Percentiles rank a stretch among this genome's conserved stretches.
These are phyloP conservation scores for Begonia peltatifolia DNA, from an alignment of 306 rosid genomes.

Conservation along the genomic window DNA sequence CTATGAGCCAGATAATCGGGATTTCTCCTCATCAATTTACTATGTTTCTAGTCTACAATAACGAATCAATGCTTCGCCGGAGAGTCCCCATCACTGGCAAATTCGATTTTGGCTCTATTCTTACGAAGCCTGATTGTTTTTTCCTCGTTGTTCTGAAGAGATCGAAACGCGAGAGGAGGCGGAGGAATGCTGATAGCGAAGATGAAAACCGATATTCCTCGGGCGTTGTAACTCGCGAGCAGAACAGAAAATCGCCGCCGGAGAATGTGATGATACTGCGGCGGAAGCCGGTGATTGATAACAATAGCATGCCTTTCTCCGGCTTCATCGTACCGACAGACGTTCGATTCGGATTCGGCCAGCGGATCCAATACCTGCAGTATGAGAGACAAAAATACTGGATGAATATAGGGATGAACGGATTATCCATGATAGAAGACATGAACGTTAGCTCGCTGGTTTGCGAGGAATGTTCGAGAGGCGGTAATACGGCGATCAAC, in stretches of 20 bases:
- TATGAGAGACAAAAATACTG: conserved; percentile 23
- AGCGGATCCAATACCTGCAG: conserved; percentile 21
- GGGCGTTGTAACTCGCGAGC: conserved; percentile 3
- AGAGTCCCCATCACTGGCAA: conserved; percentile 37
- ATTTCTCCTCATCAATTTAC: conserved; percentile 40
- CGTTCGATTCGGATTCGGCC: conserved; percentile 23
- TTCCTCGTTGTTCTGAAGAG: conserved; percentile 45
- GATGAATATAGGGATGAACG: conserved; percentile 17
- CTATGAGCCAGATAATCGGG: conserved; percentile 37
- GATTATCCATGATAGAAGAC: not conserved
- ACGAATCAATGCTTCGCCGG: conserved; percentile 10
- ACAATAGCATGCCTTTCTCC: not conserved
- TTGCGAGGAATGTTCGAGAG: conserved; percentile 38
- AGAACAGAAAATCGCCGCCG: conserved; percentile 14
- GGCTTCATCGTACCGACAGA: conserved; percentile 9
- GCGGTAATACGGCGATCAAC: conserved; percentile 15
- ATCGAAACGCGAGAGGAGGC: conserved; percentile 28
- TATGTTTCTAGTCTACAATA: conserved; percentile 18
- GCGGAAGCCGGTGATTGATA: conserved; percentile 15
- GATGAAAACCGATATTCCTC: not conserved
- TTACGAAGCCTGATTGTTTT: conserved; percentile 22
- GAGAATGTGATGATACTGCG: conserved; percentile 35
- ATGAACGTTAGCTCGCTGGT: not conserved
- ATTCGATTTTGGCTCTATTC: conserved; percentile 29
- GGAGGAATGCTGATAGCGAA: conserved; percentile 2